These are phyloP conservation scores for Diaporthe sp. DNA, from an alignment of 2,329 filamentous ascomycete species.

Conservation along the genomic window DNA sequence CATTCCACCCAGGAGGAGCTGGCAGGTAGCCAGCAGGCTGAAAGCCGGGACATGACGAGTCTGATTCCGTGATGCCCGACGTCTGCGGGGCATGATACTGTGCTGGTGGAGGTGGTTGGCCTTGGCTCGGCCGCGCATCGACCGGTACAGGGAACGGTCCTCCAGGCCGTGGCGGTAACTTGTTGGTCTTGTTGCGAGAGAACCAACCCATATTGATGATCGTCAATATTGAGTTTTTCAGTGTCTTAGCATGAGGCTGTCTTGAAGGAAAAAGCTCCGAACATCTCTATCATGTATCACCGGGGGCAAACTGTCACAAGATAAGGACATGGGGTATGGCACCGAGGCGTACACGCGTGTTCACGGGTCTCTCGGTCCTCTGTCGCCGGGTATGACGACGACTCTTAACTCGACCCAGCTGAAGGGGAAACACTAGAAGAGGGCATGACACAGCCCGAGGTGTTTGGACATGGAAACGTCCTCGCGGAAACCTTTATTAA, in stretches of 20 bases:
- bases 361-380: conserved; percentile 7
- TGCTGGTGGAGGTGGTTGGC: conserved; percentile 27
- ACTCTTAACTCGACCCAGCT: conserved; percentile 17
- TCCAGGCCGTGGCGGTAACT: conserved; percentile 20
- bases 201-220: conserved; percentile 38
- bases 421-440: conserved; percentile 23
- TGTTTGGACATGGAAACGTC: neutral
- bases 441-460: conserved; percentile 13
- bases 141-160: conserved; percentile 21
- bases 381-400: conserved; percentile 24
- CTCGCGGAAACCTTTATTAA: conserved; percentile 22
- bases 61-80: conserved; percentile 24
- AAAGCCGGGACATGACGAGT: conserved; percentile 38
- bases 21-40: conserved; percentile 48
- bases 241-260: conserved; percentile 22
- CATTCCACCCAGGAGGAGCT: conserved; percentile 45
- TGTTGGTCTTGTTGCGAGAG: conserved; percentile 37
- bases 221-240: neutral
- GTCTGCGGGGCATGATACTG: conserved; percentile 34
- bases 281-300: conserved; percentile 25
- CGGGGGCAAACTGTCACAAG: conserved; percentile 7
- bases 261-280: neutral
- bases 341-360: conserved; percentile 21
- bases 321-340: conserved; percentile 7
- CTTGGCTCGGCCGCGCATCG: conserved; percentile 21